Evolutionary conservation across 139 green algal genomes (phyloP), one percentile per base, ranked within the genome.

Genomic region (Haematococcus sp.): DNA sequence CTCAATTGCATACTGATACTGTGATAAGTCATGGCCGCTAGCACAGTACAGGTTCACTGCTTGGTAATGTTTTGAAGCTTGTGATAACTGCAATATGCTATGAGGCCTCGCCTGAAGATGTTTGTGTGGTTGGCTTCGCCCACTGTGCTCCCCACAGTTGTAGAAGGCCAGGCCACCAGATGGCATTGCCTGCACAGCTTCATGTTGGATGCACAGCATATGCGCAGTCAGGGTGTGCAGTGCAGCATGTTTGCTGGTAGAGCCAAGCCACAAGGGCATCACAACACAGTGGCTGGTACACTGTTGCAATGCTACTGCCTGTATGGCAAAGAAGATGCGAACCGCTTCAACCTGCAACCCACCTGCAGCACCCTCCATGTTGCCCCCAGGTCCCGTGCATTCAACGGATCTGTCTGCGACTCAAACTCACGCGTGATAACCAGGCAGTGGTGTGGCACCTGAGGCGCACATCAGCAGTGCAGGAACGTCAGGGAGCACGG

Each of bases 51-150:
- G n/a, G n/a, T n/a, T n/a, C n/a, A n/a, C n/a, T n/a, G n/a, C n/a
- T n/a, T n/a, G n/a, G n/a, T n/a, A n/a, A n/a, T n/a, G n/a, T n/a
- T n/a, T n/a, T n/a, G n/a, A n/a, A n/a, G n/a, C n/a, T n/a, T n/a
- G n/a, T n/a, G n/a, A n/a, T n/a, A n/a, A n/a, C n/a, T n/a, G 40
- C 40, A 7, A 11, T 49, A 7, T 7, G 7, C 40, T 49, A 61
- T 61, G 15, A 27, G 7, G 15, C 25, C 88, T 52, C 3, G 94
- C 77, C 83, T 97, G 92, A 59, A 96, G 9, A 63, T 97, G 92
- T 67, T 95, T 95, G 81, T 96, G 91, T 1, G 91, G 90, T 76
- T 97, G 90, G 78, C 86, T 93, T 35, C 87, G 87, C 0, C 92
- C 92, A 1, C 84, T 89, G 23, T 86, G 49, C 16, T 76, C 63